Evolutionary conservation across 1,284 basidiomycete genomes (phyloP).

Genomic region (Irpex rosettiformis): DNA sequence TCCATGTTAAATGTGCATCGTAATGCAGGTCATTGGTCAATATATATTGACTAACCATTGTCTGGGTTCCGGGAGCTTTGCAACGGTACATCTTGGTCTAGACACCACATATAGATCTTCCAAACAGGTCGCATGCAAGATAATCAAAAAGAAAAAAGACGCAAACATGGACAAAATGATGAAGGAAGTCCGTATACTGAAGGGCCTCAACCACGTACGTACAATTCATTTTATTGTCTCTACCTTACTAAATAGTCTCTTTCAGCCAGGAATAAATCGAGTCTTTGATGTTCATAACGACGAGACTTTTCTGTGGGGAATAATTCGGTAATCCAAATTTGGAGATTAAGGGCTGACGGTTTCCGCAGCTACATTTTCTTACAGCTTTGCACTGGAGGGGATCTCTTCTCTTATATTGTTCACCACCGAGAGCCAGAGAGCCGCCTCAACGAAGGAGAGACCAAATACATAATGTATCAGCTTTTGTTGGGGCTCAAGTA

Average conservation of each 20-base stretch:
- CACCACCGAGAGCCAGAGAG: slow-evolving; percentile 47
- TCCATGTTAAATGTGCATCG: no score
- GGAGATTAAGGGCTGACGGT: background rate
- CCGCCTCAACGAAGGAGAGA: slow-evolving; percentile 71
- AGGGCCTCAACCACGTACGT: slow-evolving; percentile 62
- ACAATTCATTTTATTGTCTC: background rate
- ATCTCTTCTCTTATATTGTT: slow-evolving; percentile 78
- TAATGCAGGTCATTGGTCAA: slow-evolving; percentile 47
- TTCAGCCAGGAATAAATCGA: slow-evolving; percentile 79
- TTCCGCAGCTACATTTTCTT: slow-evolving; percentile 66
- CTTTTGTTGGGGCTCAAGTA: slow-evolving; percentile 71
- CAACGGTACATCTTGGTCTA: slow-evolving; percentile 73
- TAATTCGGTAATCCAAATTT: background rate
- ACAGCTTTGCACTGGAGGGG: slow-evolving; percentile 72
- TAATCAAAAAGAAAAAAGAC: slow-evolving; percentile 58
- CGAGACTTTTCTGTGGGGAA: slow-evolving; percentile 54
- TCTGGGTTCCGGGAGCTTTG: slow-evolving; percentile 78
- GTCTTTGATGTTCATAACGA: slow-evolving; percentile 68
- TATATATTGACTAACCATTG: slow-evolving; percentile 73
- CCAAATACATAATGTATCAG: slow-evolving; percentile 83
- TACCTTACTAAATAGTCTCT: background rate
- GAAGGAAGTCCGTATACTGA: slow-evolving; percentile 75
- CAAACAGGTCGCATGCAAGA: slow-evolving; percentile 82
- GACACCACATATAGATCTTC: slow-evolving; percentile 45
- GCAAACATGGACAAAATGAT: slow-evolving; percentile 58